Evolutionary conservation across 257 asterid genomes (phyloP).

Genomic region (Solanum chaucha): DNA sequence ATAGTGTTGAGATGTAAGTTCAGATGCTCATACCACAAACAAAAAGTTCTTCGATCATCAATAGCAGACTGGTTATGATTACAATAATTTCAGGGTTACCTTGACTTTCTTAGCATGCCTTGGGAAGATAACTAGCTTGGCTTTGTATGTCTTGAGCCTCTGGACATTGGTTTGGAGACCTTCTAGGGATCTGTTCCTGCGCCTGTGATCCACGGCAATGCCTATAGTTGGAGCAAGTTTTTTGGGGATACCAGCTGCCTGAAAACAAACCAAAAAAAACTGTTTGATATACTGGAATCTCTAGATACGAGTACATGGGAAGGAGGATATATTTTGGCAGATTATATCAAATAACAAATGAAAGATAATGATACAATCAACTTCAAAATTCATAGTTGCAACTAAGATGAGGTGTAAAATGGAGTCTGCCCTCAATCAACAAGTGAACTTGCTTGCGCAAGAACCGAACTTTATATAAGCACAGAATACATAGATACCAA

Average conservation of each 20-base stretch:
- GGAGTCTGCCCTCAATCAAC: background rate
- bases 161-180: conserved; percentile 1
- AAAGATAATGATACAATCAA: background rate
- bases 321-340: background rate
- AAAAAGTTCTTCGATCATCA: no score
- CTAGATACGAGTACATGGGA: background rate
- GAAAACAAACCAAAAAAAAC: background rate
- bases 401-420: background rate
- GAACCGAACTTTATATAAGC: background rate
- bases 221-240: background rate
- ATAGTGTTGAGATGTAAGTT: no score
- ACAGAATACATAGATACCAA: background rate
- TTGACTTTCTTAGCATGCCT: background rate
- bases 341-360: background rate
- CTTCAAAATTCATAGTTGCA: background rate
- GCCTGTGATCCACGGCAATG: conserved; percentile 1
- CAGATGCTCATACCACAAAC: no score
- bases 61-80: no score
- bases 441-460: background rate
- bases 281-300: background rate
- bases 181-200: background rate
- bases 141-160: background rate
- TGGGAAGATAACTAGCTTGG: background rate
- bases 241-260: background rate
- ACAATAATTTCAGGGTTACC: background rate